Conservation (phyloP, 2,329 filamentous ascomycete species). For the Fusarium sp. region DNA sequence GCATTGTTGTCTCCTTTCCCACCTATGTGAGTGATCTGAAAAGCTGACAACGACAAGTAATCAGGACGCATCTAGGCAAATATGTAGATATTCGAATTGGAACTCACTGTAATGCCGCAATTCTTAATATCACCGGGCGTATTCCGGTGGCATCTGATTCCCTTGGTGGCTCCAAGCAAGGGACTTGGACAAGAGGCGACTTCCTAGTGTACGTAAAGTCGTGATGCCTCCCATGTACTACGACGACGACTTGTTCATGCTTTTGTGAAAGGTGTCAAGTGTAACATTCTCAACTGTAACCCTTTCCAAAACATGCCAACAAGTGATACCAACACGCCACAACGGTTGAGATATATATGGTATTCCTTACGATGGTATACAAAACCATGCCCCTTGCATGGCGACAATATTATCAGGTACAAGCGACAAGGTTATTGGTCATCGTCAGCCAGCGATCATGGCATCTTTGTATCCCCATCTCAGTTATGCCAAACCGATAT, state of each 20-base stretch:
- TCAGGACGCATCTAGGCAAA: not conserved
- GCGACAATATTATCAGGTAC: not conserved
- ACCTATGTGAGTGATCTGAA: not conserved
- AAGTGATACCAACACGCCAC: not conserved
- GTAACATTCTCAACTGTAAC: not conserved
- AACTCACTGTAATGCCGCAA: not conserved
- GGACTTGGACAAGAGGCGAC: constrained; percentile 5
- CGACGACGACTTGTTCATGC: constrained; percentile 10
- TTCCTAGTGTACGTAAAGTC: constrained; percentile 4
- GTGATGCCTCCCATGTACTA: constrained; percentile 3
- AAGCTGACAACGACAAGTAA: not conserved
- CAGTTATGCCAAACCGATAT: too few relatives aligned
- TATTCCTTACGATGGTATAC: not conserved
- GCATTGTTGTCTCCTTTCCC: constrained; percentile 3
- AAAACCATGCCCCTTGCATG: not conserved
- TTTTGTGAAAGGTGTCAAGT: not conserved
- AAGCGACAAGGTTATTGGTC: too few relatives aligned
- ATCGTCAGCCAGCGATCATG: too few relatives aligned
- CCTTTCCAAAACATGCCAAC: not conserved
- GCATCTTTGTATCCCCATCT: too few relatives aligned
- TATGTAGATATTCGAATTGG: not conserved
- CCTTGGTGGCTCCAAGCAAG: not conserved
- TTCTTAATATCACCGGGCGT: not conserved
- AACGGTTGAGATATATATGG: not conserved
- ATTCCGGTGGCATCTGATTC: not conserved